Percentiles rank a stretch among this genome's conserved stretches.
phyloP scores from a whole-genome alignment of 768 basidiomycete genomes.

The Boletus huronensis region DNA sequence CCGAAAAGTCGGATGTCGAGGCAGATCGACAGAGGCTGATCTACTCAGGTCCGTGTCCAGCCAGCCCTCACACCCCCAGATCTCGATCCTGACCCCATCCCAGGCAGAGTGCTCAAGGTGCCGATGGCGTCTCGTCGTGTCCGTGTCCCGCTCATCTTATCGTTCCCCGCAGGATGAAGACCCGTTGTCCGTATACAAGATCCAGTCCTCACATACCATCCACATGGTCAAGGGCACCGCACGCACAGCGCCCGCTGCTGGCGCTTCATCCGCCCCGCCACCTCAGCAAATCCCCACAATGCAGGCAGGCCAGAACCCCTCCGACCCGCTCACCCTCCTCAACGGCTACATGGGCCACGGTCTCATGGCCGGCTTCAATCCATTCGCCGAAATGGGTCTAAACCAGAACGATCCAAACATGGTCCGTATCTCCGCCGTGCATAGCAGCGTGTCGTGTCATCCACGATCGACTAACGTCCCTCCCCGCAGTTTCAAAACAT shows the following conservation, averaged over 20 bases:
- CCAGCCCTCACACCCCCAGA: neutral
- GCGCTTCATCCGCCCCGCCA: conserved; percentile 44
- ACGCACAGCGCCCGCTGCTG: conserved; percentile 34
- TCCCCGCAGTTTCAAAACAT: conserved; percentile 66
- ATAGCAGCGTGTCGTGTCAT: too few relatives aligned
- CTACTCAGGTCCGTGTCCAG: conserved; percentile 67
- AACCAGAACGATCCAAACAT: conserved; percentile 95
- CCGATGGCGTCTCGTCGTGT: neutral
- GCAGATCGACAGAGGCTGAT: conserved; percentile 89
- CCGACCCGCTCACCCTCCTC: conserved; percentile 80
- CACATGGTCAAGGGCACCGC: conserved; percentile 91
- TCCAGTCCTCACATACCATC: conserved; percentile 82
- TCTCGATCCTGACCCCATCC: neutral
- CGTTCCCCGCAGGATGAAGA: conserved; percentile 70
- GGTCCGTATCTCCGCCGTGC: conserved; percentile 42
- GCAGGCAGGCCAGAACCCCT: conserved; percentile 88
- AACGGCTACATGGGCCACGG: conserved; percentile 79
- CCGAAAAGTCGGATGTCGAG: conserved; percentile 78
- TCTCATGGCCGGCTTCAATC: conserved; percentile 82
- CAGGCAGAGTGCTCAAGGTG: conserved; percentile 75
- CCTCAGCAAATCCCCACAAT: conserved; percentile 60
- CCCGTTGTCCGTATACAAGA: conserved; percentile 78
- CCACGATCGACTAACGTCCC: neutral
- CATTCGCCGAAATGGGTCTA: conserved; percentile 86
- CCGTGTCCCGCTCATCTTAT: conserved; percentile 3